Evolutionary conservation across 164 flowering plant genomes (phyloP), one percentile per base, ranked within the genome.

Genomic region (Sextonia rubra): DNA sequence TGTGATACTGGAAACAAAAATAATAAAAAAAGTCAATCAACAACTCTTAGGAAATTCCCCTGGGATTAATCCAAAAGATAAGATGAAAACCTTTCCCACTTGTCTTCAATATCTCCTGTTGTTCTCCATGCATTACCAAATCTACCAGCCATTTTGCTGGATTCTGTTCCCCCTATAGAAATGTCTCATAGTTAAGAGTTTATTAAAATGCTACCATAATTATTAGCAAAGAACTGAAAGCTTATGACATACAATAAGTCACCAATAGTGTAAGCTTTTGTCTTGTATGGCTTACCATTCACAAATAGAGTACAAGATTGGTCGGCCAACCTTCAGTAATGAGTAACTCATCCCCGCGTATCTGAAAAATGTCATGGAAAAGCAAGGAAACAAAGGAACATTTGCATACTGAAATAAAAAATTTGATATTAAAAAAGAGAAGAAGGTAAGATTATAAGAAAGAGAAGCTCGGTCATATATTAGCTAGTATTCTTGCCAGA

Each of bases 71-170:
- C 44, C 22, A 58, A 15, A 47, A 47, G 22, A 23, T 12, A 69
- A 65, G 64, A 37, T 4, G 27, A 6, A 37, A 17, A 86, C 89
- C 89, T 86, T 0, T 79, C 85, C 84, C 84, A 83, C 18, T 69
- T 84, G 75, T 86, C 87, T 63, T 77, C 24, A 69, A 86, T 84
- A 30, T 86, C 89, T 15, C 81, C 86, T 8, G 87, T 84, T 9
- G 87, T 86, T 72, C 89, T 81, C 89, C 89, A 86, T n/a, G 77
- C 48, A 78, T 86, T 82, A 2, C 87, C 83, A 47, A 69, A 25
- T 23, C 20, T 25, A 12, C 77, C 66, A 47, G 86, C 89, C 89
- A 86, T 69, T 47, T 77, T 55, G 86, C 89, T 3, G 87, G 87
- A 73, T 86, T 30, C 66, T 81, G 84, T 55, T 82, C 67, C 63